Conservation (phyloP, 805 yeast genomes). For the Starmerella vitae region DNA sequence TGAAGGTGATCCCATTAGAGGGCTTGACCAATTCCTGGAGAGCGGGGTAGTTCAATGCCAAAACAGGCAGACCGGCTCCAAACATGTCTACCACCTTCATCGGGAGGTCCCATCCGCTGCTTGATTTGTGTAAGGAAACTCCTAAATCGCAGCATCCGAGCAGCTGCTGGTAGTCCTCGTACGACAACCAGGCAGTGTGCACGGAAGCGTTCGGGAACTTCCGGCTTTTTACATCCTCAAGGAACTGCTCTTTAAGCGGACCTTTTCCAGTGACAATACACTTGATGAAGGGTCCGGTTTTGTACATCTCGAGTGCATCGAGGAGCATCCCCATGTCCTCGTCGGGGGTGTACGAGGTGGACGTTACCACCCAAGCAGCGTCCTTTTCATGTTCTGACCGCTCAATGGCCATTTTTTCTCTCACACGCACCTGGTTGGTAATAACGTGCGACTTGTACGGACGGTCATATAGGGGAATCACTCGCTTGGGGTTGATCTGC, state of each 20-base stretch:
- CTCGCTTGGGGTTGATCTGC: conserved; percentile 35
- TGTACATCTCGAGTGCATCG: conserved; percentile 41
- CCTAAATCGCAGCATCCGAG: conserved; percentile 74
- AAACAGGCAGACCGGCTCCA: conserved; percentile 90
- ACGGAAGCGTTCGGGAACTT: conserved; percentile 40
- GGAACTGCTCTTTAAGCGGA: conserved; percentile 50
- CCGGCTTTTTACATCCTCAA: conserved; percentile 34
- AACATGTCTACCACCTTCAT: conserved; percentile 95
- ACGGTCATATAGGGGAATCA: conserved; percentile 67
- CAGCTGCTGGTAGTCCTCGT: conserved; percentile 66
- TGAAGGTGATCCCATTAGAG: conserved; percentile 56
- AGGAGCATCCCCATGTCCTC: conserved; percentile 68
- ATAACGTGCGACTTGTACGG: conserved; percentile 58
- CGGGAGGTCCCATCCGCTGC: conserved; percentile 88
- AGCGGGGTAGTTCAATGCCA: conserved; percentile 64
- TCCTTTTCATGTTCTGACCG: conserved; percentile 24
- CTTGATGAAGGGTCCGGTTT: conserved; percentile 33
- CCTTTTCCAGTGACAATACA: conserved; percentile 96
- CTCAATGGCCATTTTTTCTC: conserved; percentile 27
- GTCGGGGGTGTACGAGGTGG: conserved; percentile 93
- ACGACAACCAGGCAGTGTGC: conserved; percentile 59
- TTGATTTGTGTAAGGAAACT: conserved; percentile 76
- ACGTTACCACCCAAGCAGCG: conserved; percentile 60
- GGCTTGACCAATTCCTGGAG: conserved; percentile 62
- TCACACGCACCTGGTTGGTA: conserved; percentile 24